Conservation (phyloP, 2,329 filamentous ascomycete genomes). For the Aspergillus tamarii region DNA sequence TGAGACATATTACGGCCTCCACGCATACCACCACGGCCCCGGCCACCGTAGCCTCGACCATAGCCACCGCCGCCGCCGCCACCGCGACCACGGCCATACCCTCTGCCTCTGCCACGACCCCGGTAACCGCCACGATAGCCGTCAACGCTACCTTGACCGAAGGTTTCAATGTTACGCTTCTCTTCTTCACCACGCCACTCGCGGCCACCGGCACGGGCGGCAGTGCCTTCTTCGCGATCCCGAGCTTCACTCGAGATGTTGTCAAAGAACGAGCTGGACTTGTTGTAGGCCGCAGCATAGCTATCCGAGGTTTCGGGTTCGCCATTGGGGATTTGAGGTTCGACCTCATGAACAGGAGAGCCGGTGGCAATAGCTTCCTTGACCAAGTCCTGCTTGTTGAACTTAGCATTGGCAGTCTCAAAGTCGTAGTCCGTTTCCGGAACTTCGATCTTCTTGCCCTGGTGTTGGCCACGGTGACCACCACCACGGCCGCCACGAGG, state of each 20-base stretch:
- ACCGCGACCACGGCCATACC: slow-evolving; percentile 51
- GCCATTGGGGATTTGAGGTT: slow-evolving; percentile 53
- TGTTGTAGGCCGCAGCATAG: slow-evolving; percentile 72
- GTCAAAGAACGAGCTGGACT: slow-evolving; percentile 89
- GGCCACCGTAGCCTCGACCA: slow-evolving; percentile 44
- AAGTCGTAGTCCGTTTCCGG: slow-evolving; percentile 94
- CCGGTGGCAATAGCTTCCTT: slow-evolving; percentile 84
- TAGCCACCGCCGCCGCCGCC: slow-evolving; percentile 40
- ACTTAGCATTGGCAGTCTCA: slow-evolving; percentile 80
- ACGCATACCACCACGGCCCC: slow-evolving; percentile 45
- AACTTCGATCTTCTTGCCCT: slow-evolving; percentile 75
- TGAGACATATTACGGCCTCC: slow-evolving; percentile 42
- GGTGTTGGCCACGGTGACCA: slow-evolving; percentile 44
- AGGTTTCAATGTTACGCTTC: slow-evolving; percentile 95
- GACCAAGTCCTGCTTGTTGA: slow-evolving; percentile 82
- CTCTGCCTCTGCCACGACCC: slow-evolving; percentile 59
- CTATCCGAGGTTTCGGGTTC: slow-evolving; percentile 41
- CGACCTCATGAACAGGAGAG: slow-evolving; percentile 63
- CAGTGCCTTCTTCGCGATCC: slow-evolving; percentile 74
- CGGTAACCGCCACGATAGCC: slow-evolving; percentile 80
- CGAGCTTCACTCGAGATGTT: slow-evolving; percentile 95
- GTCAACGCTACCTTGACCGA: slow-evolving; percentile 94
- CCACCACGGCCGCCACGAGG: slow-evolving; percentile 52
- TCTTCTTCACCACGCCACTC: slow-evolving; percentile 93
- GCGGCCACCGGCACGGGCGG: slow-evolving; percentile 71